Evolutionary conservation across 2,329 filamentous ascomycete genomes (phyloP), one percentile per base, ranked within the genome.

Genomic region (Phialophora expanda): DNA sequence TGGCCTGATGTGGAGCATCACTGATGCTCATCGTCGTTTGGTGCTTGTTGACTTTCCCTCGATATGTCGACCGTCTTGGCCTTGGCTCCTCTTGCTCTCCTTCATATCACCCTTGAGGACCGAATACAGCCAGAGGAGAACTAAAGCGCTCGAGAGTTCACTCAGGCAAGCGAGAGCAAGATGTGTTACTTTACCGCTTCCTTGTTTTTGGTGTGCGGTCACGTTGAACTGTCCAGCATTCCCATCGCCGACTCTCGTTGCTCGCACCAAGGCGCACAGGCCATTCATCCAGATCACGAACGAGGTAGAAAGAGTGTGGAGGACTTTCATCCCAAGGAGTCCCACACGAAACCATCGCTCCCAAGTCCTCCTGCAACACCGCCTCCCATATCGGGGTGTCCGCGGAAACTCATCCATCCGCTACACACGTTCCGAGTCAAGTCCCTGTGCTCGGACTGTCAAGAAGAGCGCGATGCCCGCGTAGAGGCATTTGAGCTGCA

Each of bases 181-280:
- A 71, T 69, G 68, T 71, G 70, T 66, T 70, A 67, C 54, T 64
- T 70, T 62, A 68, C 53, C 11, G 62, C 63, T 28, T 70, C 66
- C 57, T 48, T 71, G 26, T 71, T 69, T 59, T 17, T 62, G 20
- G 24, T 38, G 34, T 68, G 68, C 58, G 70, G 68, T 12, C 70
- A 71, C 22, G 56, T 66, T 51, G 44, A 22, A 22, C 28, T 62
- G 20, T 57, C 66, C 58, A n/a, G 22, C 62, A 62, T 11, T 20
- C 58, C 66, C n/a, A 57, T 66, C 55, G 17, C 26, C 22, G 64
- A 56, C 48, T 61, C 57, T 5, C 61, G 38, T 3, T 71, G 65
- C 55, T 26, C 48, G 14, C 56, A 50, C 20, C 32, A 20, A 26
- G 48, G 20, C 22, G 48, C 48, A 51, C 48, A 51, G 22, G 28